Evolutionary conservation across 306 rosid genomes (phyloP).

Genomic region (Acacia confusa): DNA sequence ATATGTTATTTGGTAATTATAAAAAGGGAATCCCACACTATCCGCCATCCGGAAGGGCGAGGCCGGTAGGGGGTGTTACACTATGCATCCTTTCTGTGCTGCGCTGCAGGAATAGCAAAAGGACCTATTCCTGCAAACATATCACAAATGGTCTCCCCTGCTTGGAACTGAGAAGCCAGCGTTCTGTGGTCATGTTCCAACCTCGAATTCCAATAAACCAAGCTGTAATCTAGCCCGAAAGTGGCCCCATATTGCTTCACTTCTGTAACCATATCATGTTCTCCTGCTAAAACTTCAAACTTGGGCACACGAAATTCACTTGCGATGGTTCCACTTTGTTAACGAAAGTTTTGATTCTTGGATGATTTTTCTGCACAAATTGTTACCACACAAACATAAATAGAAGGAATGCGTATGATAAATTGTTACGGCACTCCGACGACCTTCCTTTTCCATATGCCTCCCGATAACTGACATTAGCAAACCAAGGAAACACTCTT

Average conservation of each 20-base stretch:
- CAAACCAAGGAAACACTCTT: too few relatives aligned
- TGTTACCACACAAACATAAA: conserved; percentile 11
- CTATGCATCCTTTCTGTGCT: conserved; percentile 85
- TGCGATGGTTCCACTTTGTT: conserved; percentile 84
- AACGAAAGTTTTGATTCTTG: conserved; percentile 86
- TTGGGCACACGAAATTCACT: conserved; percentile 94
- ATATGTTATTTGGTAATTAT: too few relatives aligned
- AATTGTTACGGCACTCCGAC: too few relatives aligned
- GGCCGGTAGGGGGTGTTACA: too few relatives aligned
- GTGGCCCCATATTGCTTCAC: conserved; percentile 93
- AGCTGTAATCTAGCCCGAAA: conserved; percentile 86
- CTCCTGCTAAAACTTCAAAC: conserved; percentile 84
- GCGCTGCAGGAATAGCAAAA: conserved; percentile 95
- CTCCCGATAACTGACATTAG: too few relatives aligned
- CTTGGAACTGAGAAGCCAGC: conserved; percentile 75
- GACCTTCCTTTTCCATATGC: too few relatives aligned
- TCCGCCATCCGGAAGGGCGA: too few relatives aligned
- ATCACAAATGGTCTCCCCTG: conserved; percentile 82
- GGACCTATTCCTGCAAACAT: conserved; percentile 98
- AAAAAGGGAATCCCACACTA: too few relatives aligned
- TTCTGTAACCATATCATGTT: conserved; percentile 75
- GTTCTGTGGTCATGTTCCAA: conserved; percentile 92
- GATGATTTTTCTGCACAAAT: conserved; percentile 80
- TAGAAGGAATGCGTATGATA: background rate
- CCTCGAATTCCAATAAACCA: conserved; percentile 98